A percentile compares a stretch with the other conserved stretches of the same genome.
Conservation (phyloP, 331 rosid genomes). For the Malus hybrid region DNA sequence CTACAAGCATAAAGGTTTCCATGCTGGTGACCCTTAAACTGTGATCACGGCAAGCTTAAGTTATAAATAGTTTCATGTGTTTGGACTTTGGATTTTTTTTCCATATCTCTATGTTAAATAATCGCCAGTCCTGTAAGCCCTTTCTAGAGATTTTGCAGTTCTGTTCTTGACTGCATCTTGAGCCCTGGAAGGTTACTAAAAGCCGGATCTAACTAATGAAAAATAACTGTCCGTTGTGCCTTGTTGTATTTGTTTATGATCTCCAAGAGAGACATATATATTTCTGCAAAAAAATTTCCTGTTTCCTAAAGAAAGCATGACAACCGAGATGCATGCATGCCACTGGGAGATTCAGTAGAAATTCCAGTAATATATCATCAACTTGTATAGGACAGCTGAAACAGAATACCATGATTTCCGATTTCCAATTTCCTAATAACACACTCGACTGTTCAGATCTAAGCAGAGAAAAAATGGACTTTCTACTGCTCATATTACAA, state of each 20-base stretch:
- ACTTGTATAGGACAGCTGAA: neutral
- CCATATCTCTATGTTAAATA: too few species aligned
- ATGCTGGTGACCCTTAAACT: neutral
- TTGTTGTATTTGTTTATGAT: neutral
- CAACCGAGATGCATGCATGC: neutral
- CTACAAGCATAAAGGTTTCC: neutral
- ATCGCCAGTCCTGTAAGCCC: too few species aligned
- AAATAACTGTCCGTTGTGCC: neutral
- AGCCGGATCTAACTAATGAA: neutral
- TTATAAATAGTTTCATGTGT: neutral
- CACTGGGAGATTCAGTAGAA: neutral
- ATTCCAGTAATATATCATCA: neutral
- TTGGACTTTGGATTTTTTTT: too few species aligned
- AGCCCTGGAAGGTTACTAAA: slow-evolving; percentile 12
- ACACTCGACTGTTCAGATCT: neutral
- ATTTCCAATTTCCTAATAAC: neutral
- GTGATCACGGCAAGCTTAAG: neutral
- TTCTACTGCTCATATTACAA: neutral
- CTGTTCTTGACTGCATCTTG: slow-evolving; percentile 5
- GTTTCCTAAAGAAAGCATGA: neutral
- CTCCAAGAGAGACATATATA: neutral
- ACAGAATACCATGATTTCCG: neutral
- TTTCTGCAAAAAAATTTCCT: neutral
- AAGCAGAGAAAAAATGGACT: neutral
- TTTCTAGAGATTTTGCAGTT: slow-evolving; percentile 2